These are phyloP conservation scores for Hysterium pulicare DNA, from an alignment of 2,329 filamentous ascomycete genomes.

Conservation along the genomic window DNA sequence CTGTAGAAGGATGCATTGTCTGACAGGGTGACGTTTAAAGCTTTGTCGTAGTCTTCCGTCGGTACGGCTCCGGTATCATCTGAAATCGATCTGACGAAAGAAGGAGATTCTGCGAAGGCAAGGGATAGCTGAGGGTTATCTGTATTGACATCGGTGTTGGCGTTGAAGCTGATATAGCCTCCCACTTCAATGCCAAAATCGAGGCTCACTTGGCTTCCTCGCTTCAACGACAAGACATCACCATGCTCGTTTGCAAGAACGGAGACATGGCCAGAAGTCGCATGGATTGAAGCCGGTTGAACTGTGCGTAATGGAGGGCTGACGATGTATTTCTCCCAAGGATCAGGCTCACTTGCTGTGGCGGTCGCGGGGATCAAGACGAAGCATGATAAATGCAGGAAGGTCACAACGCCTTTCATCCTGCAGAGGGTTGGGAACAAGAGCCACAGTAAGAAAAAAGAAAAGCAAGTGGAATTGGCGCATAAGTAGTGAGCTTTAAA, in stretches of 20 bases:
- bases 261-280: conserved; percentile 8
- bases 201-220: conserved; percentile 8
- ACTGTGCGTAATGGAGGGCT: conserved; percentile 11
- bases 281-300: conserved; percentile 8
- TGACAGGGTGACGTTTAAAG: conserved; percentile 9
- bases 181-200: conserved; percentile 15
- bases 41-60: conserved; percentile 12
- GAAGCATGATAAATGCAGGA: no score
- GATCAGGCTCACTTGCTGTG: no score
- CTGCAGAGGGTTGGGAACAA: no score
- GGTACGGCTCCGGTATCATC: conserved; percentile 13
- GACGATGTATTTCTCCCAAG: conserved; percentile 11
- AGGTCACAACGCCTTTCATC: no score
- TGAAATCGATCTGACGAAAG: conserved; percentile 13
- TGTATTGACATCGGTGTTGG: conserved; percentile 4
- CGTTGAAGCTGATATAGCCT: conserved; percentile 12
- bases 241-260: conserved; percentile 13
- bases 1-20: conserved; percentile 6
- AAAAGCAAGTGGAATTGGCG: no score
- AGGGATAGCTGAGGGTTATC: conserved; percentile 13
- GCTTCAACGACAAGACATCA: conserved; percentile 3
- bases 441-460: no score
- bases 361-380: no score
- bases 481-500: no score
- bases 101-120: conserved; percentile 14